A percentile compares a stretch with the other conserved stretches of the same genome.
phyloP scores from a whole-genome alignment of 2,329 filamentous ascomycete genomes.

The Epichloe baconii region DNA sequence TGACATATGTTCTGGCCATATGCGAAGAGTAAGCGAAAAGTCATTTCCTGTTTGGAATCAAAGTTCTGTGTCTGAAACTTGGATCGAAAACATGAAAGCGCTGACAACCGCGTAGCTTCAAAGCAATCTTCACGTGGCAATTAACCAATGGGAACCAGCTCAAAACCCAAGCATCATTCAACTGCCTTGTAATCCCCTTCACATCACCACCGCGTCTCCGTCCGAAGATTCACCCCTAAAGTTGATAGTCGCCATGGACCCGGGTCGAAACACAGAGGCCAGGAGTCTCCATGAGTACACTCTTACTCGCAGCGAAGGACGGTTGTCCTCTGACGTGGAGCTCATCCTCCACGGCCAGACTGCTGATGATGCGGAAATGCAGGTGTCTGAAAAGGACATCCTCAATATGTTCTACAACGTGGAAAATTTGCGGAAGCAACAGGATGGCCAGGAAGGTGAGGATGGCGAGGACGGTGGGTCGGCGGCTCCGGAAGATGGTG shows the following conservation, averaged over 20 bases:
- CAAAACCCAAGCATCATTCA: constrained; percentile 32
- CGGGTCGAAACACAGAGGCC: constrained; percentile 14
- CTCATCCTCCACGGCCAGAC: constrained; percentile 9
- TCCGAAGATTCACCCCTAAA: constrained; percentile 12
- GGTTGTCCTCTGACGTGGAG: constrained; percentile 18
- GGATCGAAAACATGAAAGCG: not conserved
- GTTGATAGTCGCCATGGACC: constrained; percentile 29
- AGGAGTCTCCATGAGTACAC: constrained; percentile 19
- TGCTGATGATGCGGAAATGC: constrained; percentile 20
- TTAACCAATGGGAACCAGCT: constrained; percentile 36
- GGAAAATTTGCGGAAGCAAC: constrained; percentile 34
- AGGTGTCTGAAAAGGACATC: constrained; percentile 25
- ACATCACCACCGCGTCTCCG: constrained; percentile 24
- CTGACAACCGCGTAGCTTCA: constrained; percentile 26
- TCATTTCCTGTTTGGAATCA: not conserved
- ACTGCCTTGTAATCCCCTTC: constrained; percentile 52
- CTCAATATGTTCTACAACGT: constrained; percentile 31
- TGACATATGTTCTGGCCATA: constrained; percentile 34
- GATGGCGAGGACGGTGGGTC: constrained; percentile 2
- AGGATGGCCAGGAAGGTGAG: constrained; percentile 11
- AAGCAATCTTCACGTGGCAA: constrained; percentile 54
- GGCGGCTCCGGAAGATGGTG: not conserved
- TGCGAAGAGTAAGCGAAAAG: constrained; percentile 39
- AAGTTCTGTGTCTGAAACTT: constrained; percentile 9
- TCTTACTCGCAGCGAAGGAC: constrained; percentile 19